phyloP scores from a whole-genome alignment of 768 basidiomycete genomes.

The Auriscalpium microsporum region DNA sequence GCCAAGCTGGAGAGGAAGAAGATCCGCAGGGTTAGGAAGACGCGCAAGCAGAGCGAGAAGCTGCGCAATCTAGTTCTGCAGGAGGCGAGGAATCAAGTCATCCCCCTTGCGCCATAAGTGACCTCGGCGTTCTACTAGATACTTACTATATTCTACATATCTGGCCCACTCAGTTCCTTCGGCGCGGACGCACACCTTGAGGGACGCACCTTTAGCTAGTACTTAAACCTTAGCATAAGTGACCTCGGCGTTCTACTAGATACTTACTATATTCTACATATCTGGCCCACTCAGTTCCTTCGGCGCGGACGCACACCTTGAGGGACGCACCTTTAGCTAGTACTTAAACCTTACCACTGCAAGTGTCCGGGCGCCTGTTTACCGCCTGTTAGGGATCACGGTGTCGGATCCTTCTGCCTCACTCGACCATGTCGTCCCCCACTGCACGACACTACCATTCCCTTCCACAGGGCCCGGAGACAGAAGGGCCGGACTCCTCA shows the following conservation, averaged over 20 bases:
- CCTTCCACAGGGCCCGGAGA: slow-evolving; percentile 5
- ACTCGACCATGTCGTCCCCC: too few relatives aligned
- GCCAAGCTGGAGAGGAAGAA: slow-evolving; percentile 17
- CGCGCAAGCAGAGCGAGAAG: slow-evolving; percentile 19
- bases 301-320: too few relatives aligned
- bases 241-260: neutral
- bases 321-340: too few relatives aligned
- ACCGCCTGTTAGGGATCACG: too few relatives aligned
- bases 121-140: neutral
- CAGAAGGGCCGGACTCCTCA: neutral
- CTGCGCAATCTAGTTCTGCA: slow-evolving; percentile 23
- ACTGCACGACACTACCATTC: slow-evolving; percentile 1
- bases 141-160: neutral
- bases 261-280: neutral
- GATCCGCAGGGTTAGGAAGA: slow-evolving; percentile 22
- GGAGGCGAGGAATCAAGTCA: slow-evolving; percentile 23
- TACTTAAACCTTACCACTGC: too few relatives aligned
- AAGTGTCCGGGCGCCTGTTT: too few relatives aligned
- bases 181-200: too few relatives aligned
- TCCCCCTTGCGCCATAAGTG: slow-evolving; percentile 10
- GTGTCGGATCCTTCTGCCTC: too few relatives aligned
- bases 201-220: too few relatives aligned
- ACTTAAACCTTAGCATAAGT: too few relatives aligned
- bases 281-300: too few relatives aligned
- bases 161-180: too few relatives aligned